Base-by-base conservation (phyloP, 2,329 filamentous ascomycete species). In the Diaporthe australafricana region DNA sequence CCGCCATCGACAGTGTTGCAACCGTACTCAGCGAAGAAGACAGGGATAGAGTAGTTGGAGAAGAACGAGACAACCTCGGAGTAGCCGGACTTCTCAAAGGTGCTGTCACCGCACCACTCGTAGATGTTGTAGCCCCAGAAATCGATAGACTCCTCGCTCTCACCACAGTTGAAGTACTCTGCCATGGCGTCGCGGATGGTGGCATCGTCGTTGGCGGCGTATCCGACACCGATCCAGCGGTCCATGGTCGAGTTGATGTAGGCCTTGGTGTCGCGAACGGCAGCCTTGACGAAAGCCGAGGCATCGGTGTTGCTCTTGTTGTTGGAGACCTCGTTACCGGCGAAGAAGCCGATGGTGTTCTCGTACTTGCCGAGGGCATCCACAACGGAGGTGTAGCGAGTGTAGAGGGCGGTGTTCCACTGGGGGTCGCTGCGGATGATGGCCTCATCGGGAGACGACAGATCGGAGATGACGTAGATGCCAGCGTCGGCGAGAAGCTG, bases 121-220 rank as follows among this genome's bases (percentile, higher is more conserved):
- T 99, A 99, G 85, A 98, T 98, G 88, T 99, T 99, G 92, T 98
- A 98, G 72, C 96, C 96, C 94, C 95, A 99, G 88, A 97, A 98
- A 84, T 99, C 96, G 76, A 98, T 98, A 73, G 93, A 79, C 84
- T 40, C 25, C 1, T 55, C 84, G 42, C 86, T 80, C 73, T 90
- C 83, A 73, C 95, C 94, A 81, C 96, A 99, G 88, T 98, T 95
- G 86, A 99, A 98, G 89, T 97, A 99, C 81, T 94, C 86, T 77
- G 94, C 94, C 79, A 98, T 90, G 78, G 94, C 87, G 75, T 87
- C 87, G 82, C 96, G 94, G 77, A 98, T 97, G 27, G 90, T 88
- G 50, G 91, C 88, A 82, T 98, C 95, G 77, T 98, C 96, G 83
- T 97, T 96, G 83, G 96, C 96, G 76, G 96, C 96, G 81, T 99